Evolutionary conservation across 179 eudicot species (phyloP).

Genomic region (Beta corolliflora): DNA sequence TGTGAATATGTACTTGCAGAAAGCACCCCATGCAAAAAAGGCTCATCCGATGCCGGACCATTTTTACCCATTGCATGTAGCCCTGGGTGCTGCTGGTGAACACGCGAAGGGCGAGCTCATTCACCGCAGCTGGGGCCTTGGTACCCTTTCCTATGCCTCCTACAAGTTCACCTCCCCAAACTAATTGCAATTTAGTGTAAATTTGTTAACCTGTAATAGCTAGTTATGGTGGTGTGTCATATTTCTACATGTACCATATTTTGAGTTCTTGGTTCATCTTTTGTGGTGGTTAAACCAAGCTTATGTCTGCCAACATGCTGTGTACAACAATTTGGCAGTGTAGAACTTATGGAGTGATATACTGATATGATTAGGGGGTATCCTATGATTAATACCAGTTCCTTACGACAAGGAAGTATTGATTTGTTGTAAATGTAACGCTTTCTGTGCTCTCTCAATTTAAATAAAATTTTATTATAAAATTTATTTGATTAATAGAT

Average conservation of each 20-base stretch:
- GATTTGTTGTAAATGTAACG: too few species aligned
- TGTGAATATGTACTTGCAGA: constrained; percentile 50
- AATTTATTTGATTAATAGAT: too few species aligned
- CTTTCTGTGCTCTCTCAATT: too few species aligned
- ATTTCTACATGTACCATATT: neutral
- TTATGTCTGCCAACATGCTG: too few species aligned
- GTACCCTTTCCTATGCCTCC: constrained; percentile 67
- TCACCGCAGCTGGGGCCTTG: constrained; percentile 64
- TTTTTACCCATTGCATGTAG: constrained; percentile 74
- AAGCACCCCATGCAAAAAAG: constrained; percentile 60
- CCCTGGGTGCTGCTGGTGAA: constrained; percentile 72
- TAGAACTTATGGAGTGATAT: too few species aligned
- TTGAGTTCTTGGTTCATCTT: neutral
- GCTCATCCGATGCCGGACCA: constrained; percentile 82
- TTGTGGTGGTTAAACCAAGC: neutral
- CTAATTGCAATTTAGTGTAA: neutral
- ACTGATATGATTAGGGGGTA: too few species aligned
- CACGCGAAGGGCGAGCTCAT: constrained; percentile 61
- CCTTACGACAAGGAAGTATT: too few species aligned
- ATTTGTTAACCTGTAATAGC: neutral
- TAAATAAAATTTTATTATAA: too few species aligned
- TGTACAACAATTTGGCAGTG: too few species aligned
- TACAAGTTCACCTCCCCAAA: constrained; percentile 50
- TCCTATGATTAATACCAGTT: too few species aligned
- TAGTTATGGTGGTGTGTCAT: neutral